phyloP scores from a whole-genome alignment of 1,284 basidiomycete genomes.

The Macrocybe sp. region DNA sequence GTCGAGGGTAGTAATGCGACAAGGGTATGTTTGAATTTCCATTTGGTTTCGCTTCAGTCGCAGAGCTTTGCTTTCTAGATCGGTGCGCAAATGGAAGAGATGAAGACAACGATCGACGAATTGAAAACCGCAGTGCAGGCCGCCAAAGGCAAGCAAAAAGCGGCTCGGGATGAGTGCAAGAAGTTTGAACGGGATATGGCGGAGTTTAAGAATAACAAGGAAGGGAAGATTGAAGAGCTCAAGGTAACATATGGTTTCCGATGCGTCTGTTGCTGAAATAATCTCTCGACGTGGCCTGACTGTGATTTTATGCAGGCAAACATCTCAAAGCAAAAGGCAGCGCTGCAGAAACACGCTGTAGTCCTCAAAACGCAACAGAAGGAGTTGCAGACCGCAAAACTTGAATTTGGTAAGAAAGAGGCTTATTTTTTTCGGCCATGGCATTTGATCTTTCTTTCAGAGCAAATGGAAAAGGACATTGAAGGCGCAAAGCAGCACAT shows the following conservation, averaged over 20 bases:
- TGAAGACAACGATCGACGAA: conserved; percentile 64
- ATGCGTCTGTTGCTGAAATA: no score
- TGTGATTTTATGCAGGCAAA: conserved; percentile 46
- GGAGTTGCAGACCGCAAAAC: conserved; percentile 80
- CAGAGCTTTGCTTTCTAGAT: conserved; percentile 46
- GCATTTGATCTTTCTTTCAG: conserved; percentile 31
- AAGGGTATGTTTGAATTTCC: conserved; percentile 46
- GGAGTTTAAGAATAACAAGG: conserved; percentile 98
- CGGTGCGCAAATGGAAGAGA: conserved; percentile 73
- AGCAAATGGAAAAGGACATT: conserved; percentile 85
- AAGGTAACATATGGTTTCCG: conserved; percentile 49
- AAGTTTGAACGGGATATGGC: conserved; percentile 95
- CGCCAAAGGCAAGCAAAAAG: conserved; percentile 75
- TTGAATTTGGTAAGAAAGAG: conserved; percentile 72
- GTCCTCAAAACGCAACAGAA: conserved; percentile 85
- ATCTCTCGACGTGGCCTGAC: neutral
- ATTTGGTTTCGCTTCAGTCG: neutral
- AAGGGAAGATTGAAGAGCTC: conserved; percentile 92
- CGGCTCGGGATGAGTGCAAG: conserved; percentile 74
- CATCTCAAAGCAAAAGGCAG: conserved; percentile 78
- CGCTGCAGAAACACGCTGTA: conserved; percentile 76
- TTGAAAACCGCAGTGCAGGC: conserved; percentile 62
- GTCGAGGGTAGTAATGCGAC: conserved; percentile 87
- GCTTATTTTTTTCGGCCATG: neutral
- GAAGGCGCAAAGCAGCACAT: conserved; percentile 53